Evolutionary conservation across 2,329 filamentous ascomycete species (phyloP).

Genomic region (Scytalidium lignicola): DNA sequence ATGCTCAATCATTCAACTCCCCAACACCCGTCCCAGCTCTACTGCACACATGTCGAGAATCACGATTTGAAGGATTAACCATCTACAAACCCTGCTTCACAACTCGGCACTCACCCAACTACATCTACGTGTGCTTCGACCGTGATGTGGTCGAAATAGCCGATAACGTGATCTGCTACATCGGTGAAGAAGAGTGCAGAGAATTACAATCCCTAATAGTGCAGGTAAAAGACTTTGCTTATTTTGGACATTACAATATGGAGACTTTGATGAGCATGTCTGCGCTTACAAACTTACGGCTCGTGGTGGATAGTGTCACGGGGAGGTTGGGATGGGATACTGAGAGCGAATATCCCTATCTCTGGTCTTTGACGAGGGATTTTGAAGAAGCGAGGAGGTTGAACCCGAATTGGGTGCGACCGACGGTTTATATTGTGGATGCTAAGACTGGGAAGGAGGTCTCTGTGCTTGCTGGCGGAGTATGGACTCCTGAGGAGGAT

Average conservation of each 20-base stretch:
- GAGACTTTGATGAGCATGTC: constrained; percentile 17
- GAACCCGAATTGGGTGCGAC: constrained; percentile 20
- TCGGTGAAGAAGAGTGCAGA: constrained; percentile 8
- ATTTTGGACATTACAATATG: constrained; percentile 24
- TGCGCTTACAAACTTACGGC: constrained; percentile 15
- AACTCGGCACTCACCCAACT: constrained; percentile 7
- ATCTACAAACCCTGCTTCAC: constrained; percentile 8
- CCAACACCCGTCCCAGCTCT: constrained; percentile 18
- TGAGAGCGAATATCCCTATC: constrained; percentile 2
- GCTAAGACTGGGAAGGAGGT: constrained; percentile 10
- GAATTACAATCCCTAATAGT: constrained; percentile 15
- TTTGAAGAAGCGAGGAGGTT: constrained; percentile 12
- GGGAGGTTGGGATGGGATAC: constrained; percentile 5
- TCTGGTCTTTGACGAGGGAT: constrained; percentile 11
- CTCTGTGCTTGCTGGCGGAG: constrained; percentile 13
- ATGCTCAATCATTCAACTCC: constrained; percentile 5
- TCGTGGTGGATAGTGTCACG: constrained; percentile 6
- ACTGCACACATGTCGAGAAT: constrained; percentile 25
- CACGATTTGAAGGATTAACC: constrained; percentile 16
- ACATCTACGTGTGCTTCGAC: constrained; percentile 16
- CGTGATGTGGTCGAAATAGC: constrained; percentile 16
- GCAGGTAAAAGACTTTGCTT: constrained; percentile 16
- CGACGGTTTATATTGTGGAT: constrained; percentile 16
- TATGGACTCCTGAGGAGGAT: constrained; percentile 7
- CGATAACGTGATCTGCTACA: constrained; percentile 15